Base-by-base conservation (phyloP, 2,329 filamentous ascomycete genomes). In the Didymellaceae sp. region DNA sequence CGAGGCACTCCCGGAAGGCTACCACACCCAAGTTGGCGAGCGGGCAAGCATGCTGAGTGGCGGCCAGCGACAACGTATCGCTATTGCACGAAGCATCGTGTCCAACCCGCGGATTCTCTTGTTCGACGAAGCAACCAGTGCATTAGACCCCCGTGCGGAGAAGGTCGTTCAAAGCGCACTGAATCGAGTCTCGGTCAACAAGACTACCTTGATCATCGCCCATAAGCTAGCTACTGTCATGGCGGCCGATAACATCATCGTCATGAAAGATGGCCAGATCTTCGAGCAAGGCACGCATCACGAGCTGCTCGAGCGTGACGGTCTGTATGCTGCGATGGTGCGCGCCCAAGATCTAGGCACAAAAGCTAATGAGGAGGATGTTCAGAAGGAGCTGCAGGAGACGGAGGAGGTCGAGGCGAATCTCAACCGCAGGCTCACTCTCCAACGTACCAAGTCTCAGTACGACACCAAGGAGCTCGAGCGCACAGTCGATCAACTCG, bases 31-130 rank as follows among this genome's bases (percentile, higher is more conserved):
- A 57, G 92, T 97, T 13, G 94, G 93, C 45, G 91, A 97, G 73
- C 86, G 90, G 20, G 49, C 41, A 16, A 41, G 30, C 14, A 47
- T 0, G 35, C 35, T 61, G 6, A 57, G 52, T 10, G 92, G 92
- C 45, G 92, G 92, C 0, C 92, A 97, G 74, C 96, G 96, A 73
- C 92, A 97, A 74, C 88, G 92, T 52, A 86, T 96, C 21, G 91
- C 42, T 7, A 52, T 52, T 16, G 49, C 49, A 13, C 37, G 49
- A 20, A 45, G 41, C 7, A 84, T 52, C 14, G 38, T 52, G 7
- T 43, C 41, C 3, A 34, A 52, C 5, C 49, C 49, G 1, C 42
- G 22, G 26, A 42, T 52, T 11, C 59, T 63, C 6, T 30, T 56
- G 9, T 57, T 61, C 9, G 49, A 52, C 22, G 49, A 52, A 34